Evolutionary conservation across 1,284 basidiomycete genomes (phyloP), one percentile per base, ranked within the genome.

Genomic region (Cryptococcus sp.): DNA sequence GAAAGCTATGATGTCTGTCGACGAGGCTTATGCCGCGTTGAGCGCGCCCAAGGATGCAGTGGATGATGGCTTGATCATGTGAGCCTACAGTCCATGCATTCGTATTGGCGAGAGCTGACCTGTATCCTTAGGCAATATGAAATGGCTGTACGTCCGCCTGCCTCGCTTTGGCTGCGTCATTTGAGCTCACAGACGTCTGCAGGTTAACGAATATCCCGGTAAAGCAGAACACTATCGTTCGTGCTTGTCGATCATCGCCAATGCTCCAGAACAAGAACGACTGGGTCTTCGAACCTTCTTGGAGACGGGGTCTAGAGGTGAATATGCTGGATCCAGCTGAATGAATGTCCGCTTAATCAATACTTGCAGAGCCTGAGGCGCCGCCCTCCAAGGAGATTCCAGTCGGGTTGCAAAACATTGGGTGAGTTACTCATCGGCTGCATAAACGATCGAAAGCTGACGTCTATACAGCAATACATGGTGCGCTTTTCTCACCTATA

Each of bases 341-440:
- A 16, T 11, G 46, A 55, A 38, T 22, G n/a, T 23, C 44, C 5
- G 20, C 20, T 20, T 41, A 40, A n/a, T 39, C 20, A 7, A 6
- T 16, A 46, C 29, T 11, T 26, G 15, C 44, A 69, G 67, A 59
- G 53, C 61, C 58, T 16, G 69, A 62, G n/a, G 61, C 59, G 5
- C 69, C 71, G 0, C 59, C 59, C 0, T 58, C 73, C 0, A 65
- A 66, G 15, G 75, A 77, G 26, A 66, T 78, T n/a, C 77, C 77
- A 2, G 72, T 74, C 39, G 77, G 77, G 15, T 52, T 79, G 51
- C 66, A 74, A 37, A 79, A 79, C 56, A 79, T 79, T 29, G 77
- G 73, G 74, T 73, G 41, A 69, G 73, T 59, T 29, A 3, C 19
- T 19, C 25, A 5, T 41, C 11, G 40, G 3, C 20, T 17, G 44